A percentile compares a stretch with the other conserved stretches of the same genome.
phyloP scores from a whole-genome alignment of 1,284 basidiomycete species.

The Ustilago tritici region DNA sequence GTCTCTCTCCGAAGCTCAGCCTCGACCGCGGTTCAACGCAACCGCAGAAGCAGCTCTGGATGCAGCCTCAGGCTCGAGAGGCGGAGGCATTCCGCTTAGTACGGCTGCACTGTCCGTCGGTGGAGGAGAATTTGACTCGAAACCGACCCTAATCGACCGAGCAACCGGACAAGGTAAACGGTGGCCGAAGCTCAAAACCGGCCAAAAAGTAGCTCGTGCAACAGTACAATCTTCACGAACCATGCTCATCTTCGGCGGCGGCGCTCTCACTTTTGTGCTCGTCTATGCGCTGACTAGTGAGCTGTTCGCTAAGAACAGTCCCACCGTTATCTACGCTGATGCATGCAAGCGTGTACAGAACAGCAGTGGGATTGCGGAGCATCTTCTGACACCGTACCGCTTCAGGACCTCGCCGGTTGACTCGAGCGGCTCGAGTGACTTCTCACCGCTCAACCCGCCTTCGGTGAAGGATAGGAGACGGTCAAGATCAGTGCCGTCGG shows the following conservation, averaged over 20 bases:
- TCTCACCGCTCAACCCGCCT: slow-evolving; percentile 59
- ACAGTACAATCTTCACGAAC: slow-evolving; percentile 80
- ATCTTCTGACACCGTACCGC: slow-evolving; percentile 59
- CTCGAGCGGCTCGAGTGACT: slow-evolving; percentile 36
- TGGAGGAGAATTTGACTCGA: slow-evolving; percentile 12
- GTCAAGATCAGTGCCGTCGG: slow-evolving; percentile 52
- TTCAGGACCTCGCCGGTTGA: slow-evolving; percentile 55
- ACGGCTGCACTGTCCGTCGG: slow-evolving; percentile 37
- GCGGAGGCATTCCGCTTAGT: slow-evolving; percentile 39
- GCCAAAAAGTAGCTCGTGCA: slow-evolving; percentile 86
- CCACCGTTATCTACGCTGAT: slow-evolving; percentile 86
- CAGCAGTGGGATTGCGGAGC: slow-evolving; percentile 72
- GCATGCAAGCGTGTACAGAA: slow-evolving; percentile 85
- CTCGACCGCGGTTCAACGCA: slow-evolving; percentile 39
- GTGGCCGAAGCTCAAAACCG: slow-evolving; percentile 84
- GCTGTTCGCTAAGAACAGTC: slow-evolving; percentile 90
- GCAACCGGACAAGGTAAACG: slow-evolving; percentile 65
- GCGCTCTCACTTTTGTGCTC: slow-evolving; percentile 74
- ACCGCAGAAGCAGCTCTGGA: slow-evolving; percentile 51
- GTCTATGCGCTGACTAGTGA: slow-evolving; percentile 87
- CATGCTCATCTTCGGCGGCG: slow-evolving; percentile 81
- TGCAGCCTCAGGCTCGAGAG: slow-evolving; percentile 28
- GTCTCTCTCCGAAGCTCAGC: slow-evolving; percentile 27
- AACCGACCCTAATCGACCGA: slow-evolving; percentile 38
- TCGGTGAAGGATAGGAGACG: slow-evolving; percentile 40